These are phyloP conservation scores for Solanum clarkiae DNA, from an alignment of 257 asterid species.

Conservation along the genomic window DNA sequence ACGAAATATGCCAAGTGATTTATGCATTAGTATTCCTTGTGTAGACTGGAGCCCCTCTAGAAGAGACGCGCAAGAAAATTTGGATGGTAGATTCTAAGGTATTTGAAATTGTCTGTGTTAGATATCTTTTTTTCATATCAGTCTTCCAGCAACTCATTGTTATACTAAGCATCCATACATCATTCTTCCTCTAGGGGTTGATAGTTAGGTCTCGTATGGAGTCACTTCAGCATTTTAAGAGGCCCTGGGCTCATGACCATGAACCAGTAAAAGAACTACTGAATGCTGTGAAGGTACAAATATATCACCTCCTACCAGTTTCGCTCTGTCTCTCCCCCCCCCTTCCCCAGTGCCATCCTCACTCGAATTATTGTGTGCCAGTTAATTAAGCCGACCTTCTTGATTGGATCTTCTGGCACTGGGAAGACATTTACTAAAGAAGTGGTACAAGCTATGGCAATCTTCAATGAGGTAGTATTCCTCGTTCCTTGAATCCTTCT, in stretches of 20 bases:
- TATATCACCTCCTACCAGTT: not conserved
- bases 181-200: slow-evolving; percentile 40
- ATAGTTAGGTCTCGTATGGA: slow-evolving; percentile 58
- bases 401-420: slow-evolving; percentile 91
- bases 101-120: not conserved
- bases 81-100: slow-evolving; percentile 68
- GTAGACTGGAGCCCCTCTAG: slow-evolving; percentile 74
- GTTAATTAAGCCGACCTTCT: slow-evolving; percentile 76
- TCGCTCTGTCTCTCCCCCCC: not conserved
- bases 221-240: slow-evolving; percentile 75
- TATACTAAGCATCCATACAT: not conserved
- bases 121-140: not conserved
- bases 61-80: slow-evolving; percentile 72
- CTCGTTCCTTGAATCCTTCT: not conserved
- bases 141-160: not conserved
- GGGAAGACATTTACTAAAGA: slow-evolving; percentile 83
- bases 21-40: not conserved
- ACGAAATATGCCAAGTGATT: not conserved
- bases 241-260: slow-evolving; percentile 87
- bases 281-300: slow-evolving; percentile 71
- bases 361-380: slow-evolving; percentile 11
- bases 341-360: not conserved
- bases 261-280: slow-evolving; percentile 42
- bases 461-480: slow-evolving; percentile 46
- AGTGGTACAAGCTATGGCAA: slow-evolving; percentile 65